Conservation (phyloP, 352 stramenopile genomes). For the Thalassiosira hispida region DNA sequence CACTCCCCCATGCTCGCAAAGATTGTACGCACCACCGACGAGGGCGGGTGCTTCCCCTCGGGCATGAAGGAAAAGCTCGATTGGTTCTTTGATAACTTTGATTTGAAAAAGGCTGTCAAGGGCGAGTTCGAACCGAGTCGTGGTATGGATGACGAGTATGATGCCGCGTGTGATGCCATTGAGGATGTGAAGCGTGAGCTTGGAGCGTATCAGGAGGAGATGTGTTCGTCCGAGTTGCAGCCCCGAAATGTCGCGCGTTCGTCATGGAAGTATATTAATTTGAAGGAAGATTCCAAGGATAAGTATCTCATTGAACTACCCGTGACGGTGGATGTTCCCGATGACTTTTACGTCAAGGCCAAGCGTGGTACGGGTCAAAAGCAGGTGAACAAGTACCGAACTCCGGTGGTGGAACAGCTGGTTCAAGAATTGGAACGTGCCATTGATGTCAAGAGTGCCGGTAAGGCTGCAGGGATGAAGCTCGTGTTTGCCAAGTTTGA, state of each 20-base stretch:
- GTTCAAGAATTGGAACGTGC: constrained; percentile 77
- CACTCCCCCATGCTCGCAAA: constrained; percentile 71
- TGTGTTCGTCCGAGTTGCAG: constrained; percentile 65
- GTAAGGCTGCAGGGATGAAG: constrained; percentile 87
- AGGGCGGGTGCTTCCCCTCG: constrained; percentile 87
- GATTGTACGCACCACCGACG: constrained; percentile 63
- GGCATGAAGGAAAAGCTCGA: constrained; percentile 91
- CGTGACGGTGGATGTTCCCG: constrained; percentile 72
- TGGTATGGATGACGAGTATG: constrained; percentile 94
- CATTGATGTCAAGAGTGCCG: constrained; percentile 69
- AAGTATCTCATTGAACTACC: constrained; percentile 86
- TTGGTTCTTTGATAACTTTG: constrained; percentile 97
- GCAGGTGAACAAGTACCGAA: constrained; percentile 93
- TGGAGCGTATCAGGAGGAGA: constrained; percentile 88
- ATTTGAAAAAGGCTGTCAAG: constrained; percentile 91
- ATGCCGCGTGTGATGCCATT: constrained; percentile 91
- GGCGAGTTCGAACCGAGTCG: constrained; percentile 91
- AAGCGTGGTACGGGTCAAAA: constrained; percentile 84
- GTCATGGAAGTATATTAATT: constrained; percentile 93
- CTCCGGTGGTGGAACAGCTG: constrained; percentile 64
- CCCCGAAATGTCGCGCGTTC: constrained; percentile 86
- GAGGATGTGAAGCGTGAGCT: constrained; percentile 89
- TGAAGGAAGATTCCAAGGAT: constrained; percentile 89
- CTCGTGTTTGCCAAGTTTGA: constrained; percentile 98
- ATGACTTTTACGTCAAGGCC: constrained; percentile 83